Conservation (phyloP, 768 basidiomycete species). For the Boletus tomentosulus region DNA sequence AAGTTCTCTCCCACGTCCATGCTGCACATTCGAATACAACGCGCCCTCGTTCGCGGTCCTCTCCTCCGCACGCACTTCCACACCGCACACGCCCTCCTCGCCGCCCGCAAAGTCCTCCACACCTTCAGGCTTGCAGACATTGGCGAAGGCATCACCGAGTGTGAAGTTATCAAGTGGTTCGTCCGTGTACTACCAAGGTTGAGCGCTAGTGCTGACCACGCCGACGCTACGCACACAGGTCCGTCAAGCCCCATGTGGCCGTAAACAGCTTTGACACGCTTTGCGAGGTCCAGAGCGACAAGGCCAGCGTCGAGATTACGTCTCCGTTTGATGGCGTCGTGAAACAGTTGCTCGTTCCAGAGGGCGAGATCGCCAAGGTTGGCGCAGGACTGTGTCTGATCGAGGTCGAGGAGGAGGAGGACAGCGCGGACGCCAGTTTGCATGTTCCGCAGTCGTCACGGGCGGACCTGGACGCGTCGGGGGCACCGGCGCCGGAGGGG, state of each 20-base stretch:
- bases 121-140: constrained; percentile 81
- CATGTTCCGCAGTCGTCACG: neutral
- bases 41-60: constrained; percentile 23
- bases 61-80: constrained; percentile 36
- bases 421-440: neutral
- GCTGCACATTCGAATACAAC: constrained; percentile 15
- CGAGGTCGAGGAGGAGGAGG: constrained; percentile 64
- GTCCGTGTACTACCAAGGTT: constrained; percentile 18
- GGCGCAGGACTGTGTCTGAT: constrained; percentile 75
- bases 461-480: neutral
- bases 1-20: neutral
- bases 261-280: constrained; percentile 67
- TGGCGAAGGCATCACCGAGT: constrained; percentile 89
- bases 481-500: neutral
- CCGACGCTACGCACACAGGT: constrained; percentile 40
- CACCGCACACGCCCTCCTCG: constrained; percentile 27
- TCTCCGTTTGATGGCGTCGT: constrained; percentile 79
- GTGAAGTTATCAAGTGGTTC: constrained; percentile 84
- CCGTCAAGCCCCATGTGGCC: constrained; percentile 45
- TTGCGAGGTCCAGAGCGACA: constrained; percentile 88
- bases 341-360: constrained; percentile 66
- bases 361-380: constrained; percentile 82
- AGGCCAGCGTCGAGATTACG: constrained; percentile 88
- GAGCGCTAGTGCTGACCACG: neutral
- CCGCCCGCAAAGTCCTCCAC: constrained; percentile 39